Conservation (phyloP, 2,329 filamentous ascomycete genomes). For the Blastomyces gilchristii region DNA sequence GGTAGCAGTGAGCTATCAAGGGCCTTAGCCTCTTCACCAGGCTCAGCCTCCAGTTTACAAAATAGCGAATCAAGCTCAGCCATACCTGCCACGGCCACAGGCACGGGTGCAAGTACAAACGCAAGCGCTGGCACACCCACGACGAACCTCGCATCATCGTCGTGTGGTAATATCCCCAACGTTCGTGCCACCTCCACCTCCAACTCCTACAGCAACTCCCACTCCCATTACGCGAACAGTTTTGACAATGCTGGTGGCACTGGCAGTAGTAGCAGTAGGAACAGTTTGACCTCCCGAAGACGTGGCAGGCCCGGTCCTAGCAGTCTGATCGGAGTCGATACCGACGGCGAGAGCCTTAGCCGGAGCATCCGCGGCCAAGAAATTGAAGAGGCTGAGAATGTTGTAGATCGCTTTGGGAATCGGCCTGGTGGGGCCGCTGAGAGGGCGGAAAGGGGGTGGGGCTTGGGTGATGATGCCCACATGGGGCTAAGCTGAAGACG, state of each 20-base stretch:
- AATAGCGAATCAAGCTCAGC: not conserved
- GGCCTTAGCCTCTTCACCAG: constrained; percentile 8
- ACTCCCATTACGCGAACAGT: constrained; percentile 6
- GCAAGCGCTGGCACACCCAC: not conserved
- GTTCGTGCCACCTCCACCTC: constrained; percentile 6
- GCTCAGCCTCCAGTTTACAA: constrained; percentile 7
- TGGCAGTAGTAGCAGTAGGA: constrained; percentile 14
- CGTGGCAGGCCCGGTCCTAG: constrained; percentile 19
- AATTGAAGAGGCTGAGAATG: constrained; percentile 35
- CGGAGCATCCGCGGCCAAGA: constrained; percentile 30
- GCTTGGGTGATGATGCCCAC: constrained; percentile 70
- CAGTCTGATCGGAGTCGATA: constrained; percentile 20
- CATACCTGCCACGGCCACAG: not conserved
- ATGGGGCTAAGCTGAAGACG: constrained; percentile 65
- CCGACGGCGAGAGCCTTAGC: constrained; percentile 12
- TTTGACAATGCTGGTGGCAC: constrained; percentile 10
- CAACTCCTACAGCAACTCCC: constrained; percentile 5
- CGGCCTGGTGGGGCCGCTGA: constrained; percentile 46
- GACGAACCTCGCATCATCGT: not conserved
- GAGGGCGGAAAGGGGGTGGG: constrained; percentile 50
- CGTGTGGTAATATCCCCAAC: constrained; percentile 4
- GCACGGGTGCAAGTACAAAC: not conserved
- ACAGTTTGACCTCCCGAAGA: constrained; percentile 6
- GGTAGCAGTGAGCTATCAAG: constrained; percentile 11
- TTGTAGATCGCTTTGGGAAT: constrained; percentile 43